phyloP scores from a whole-genome alignment of 208 protist genomes.

The Wallacemonas sp. region DNA sequence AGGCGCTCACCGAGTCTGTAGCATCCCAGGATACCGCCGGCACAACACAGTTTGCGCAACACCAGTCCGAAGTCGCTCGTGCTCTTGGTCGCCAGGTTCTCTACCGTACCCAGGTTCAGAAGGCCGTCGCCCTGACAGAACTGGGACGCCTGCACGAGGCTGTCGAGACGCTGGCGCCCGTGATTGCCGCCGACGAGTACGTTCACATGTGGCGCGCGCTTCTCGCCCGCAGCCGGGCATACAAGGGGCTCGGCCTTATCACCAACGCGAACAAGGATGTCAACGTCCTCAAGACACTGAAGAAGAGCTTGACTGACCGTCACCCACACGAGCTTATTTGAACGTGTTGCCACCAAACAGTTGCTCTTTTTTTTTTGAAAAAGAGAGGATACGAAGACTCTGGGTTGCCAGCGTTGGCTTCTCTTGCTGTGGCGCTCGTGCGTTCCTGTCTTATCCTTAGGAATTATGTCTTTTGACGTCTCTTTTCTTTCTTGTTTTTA shows the following conservation, averaged over 20 bases:
- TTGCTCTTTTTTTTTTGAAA: slow-evolving; percentile 13
- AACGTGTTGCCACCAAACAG: too few species aligned
- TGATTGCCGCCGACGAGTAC: slow-evolving; percentile 79
- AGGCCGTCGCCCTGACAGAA: slow-evolving; percentile 64
- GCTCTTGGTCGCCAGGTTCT: slow-evolving; percentile 63
- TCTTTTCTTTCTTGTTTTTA: slow-evolving; percentile 14
- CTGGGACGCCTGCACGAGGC: slow-evolving; percentile 71
- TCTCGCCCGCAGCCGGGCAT: slow-evolving; percentile 71
- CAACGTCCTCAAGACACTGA: slow-evolving; percentile 65
- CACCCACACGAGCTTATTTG: slow-evolving; percentile 51
- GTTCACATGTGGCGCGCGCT: slow-evolving; percentile 89
- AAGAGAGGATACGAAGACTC: neutral
- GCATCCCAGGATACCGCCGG: slow-evolving; percentile 65
- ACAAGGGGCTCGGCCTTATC: slow-evolving; percentile 78
- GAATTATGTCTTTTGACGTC: slow-evolving; percentile 2
- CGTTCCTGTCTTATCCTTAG: slow-evolving; percentile 6
- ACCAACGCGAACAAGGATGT: slow-evolving; percentile 79
- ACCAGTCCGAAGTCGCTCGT: slow-evolving; percentile 44
- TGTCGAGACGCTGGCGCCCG: slow-evolving; percentile 54
- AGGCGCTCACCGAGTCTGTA: slow-evolving; percentile 24
- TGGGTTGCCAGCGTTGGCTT: neutral
- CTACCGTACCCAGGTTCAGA: slow-evolving; percentile 75
- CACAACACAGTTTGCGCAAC: slow-evolving; percentile 35
- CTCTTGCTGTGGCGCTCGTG: too few species aligned
- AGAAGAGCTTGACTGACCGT: slow-evolving; percentile 52